Evolutionary conservation across 768 basidiomycete species (phyloP).

Genomic region (Xerocomellus amylosporus): DNA sequence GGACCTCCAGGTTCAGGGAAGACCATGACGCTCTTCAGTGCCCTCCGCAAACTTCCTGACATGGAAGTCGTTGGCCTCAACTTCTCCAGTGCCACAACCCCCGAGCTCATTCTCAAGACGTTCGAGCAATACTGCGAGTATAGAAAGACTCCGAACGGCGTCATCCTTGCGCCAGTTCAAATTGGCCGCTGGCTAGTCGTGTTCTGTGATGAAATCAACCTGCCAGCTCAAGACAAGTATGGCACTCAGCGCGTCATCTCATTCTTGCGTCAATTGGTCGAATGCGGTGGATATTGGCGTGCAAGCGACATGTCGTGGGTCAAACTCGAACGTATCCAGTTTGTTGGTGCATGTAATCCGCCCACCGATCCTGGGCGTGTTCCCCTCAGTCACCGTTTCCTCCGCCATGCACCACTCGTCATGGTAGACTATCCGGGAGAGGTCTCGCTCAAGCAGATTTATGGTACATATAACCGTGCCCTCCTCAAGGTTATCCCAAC

Average conservation of each 20-base stretch:
- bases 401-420: conserved; percentile 93
- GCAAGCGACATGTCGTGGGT: conserved; percentile 96
- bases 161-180: conserved; percentile 88
- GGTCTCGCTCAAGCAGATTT: conserved; percentile 95
- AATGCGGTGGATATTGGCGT: conserved; percentile 93
- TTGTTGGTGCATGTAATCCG: conserved; percentile 98
- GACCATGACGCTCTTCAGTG: conserved; percentile 99
- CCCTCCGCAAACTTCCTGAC: conserved; percentile 93
- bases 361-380: conserved; percentile 99
- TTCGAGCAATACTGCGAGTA: conserved; percentile 99
- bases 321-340: conserved; percentile 96
- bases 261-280: conserved; percentile 95
- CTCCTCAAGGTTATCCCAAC: conserved; percentile 94
- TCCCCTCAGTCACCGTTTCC: conserved; percentile 95
- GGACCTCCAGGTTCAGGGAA: conserved; percentile 99
- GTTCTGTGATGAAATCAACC: conserved; percentile 99
- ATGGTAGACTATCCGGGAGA: conserved; percentile 99
- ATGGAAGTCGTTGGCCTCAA: conserved; percentile 99
- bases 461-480: conserved; percentile 96
- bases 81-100: conserved; percentile 98
- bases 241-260: conserved; percentile 99
- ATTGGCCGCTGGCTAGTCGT: conserved; percentile 98
- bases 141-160: conserved; percentile 97
- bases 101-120: conserved; percentile 96
- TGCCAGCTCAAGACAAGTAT: conserved; percentile 95